A percentile compares a stretch with the other conserved stretches of the same genome.
These are phyloP conservation scores for Solanum hybrid DNA, from an alignment of 305 asterid species.

Conservation along the genomic window DNA sequence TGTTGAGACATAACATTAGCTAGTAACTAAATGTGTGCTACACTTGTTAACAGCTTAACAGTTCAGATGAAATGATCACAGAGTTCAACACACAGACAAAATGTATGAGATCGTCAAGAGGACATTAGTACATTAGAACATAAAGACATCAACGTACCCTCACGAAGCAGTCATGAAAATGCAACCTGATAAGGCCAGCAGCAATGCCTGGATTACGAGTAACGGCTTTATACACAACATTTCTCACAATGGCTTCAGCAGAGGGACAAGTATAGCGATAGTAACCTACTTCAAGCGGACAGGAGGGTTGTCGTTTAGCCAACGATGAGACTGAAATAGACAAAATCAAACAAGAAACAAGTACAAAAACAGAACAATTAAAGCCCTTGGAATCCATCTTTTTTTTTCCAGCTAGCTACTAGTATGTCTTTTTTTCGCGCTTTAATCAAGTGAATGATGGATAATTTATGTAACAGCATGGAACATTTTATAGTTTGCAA, in stretches of 20 bases:
- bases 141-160: constrained; percentile 4
- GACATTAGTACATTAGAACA: too few species aligned
- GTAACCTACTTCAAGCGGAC: constrained; percentile 9
- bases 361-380: background rate
- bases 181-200: constrained; percentile 18
- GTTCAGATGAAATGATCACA: background rate
- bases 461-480: background rate
- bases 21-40: background rate
- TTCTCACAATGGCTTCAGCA: constrained; percentile 12
- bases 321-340: background rate
- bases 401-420: background rate
- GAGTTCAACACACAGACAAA: background rate
- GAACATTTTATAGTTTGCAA: background rate
- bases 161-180: constrained; percentile 22
- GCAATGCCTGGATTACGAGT: constrained; percentile 12
- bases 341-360: background rate
- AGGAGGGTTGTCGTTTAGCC: background rate
- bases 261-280: constrained; percentile 13
- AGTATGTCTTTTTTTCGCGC: background rate
- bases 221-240: background rate
- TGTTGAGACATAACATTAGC: background rate
- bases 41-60: background rate
- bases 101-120: background rate
- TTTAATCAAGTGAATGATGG: background rate
- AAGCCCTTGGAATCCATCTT: background rate